phyloP scores from a whole-genome alignment of 371 early-diverging fungal species.

The Rhizopus microsporus region DNA sequence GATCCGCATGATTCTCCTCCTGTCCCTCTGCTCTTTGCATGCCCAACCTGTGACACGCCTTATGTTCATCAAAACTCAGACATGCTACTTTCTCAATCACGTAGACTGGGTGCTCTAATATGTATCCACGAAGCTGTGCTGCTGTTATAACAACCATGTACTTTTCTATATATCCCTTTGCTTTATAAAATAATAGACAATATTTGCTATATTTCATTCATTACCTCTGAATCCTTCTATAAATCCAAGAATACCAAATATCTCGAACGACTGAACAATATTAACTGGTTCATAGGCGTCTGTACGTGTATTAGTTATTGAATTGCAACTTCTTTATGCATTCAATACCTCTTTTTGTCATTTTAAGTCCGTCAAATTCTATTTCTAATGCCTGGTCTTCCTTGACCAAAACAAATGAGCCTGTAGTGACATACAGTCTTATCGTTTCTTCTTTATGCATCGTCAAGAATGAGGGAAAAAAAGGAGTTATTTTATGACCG shows the following conservation, averaged over 20 bases:
- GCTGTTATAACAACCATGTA: conserved; percentile 50
- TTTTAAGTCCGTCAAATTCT: conserved; percentile 25
- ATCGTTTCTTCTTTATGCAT: conserved; percentile 17
- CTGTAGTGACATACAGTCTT: conserved; percentile 25
- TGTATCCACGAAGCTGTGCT: conserved; percentile 42
- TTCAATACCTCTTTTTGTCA: conserved; percentile 27
- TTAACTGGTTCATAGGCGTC: conserved; percentile 23
- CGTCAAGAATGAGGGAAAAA: conserved; percentile 4
- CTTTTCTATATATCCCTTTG: conserved; percentile 24
- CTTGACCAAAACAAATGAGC: conserved; percentile 28
- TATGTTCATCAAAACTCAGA: conserved; percentile 37
- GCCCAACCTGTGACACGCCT: conserved; percentile 27
- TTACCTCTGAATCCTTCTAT: conserved; percentile 41
- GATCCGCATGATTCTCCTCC: conserved; percentile 1
- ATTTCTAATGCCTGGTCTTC: conserved; percentile 26
- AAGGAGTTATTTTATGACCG: not conserved
- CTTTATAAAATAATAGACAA: not conserved
- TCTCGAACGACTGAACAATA: conserved; percentile 28
- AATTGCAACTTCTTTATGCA: not conserved
- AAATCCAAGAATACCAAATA: conserved; percentile 44
- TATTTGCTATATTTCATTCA: not conserved
- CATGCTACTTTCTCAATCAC: conserved; percentile 50
- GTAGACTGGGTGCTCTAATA: conserved; percentile 47
- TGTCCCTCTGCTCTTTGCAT: not conserved
- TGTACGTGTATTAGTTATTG: conserved; percentile 1